Percentiles rank a stretch among this genome's conserved stretches.
phyloP scores from a whole-genome alignment of 2,329 filamentous ascomycete genomes.

The Venturia asperata region DNA sequence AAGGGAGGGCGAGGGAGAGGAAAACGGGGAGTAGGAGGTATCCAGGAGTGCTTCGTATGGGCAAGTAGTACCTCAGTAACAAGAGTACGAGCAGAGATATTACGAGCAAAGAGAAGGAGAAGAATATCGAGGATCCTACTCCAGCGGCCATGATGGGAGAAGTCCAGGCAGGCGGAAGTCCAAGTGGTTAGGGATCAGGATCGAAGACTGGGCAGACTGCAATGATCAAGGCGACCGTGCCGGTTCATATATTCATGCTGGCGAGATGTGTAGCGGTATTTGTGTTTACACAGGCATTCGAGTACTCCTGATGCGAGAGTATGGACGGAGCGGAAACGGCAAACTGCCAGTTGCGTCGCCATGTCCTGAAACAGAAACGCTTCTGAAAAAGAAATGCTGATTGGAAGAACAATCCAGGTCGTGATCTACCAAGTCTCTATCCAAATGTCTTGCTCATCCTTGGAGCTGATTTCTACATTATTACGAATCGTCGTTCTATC shows the following conservation, averaged over 20 bases:
- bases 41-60: constrained; percentile 79
- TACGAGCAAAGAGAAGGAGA: constrained; percentile 60
- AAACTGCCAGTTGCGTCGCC: background rate
- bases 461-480: no score
- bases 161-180: background rate
- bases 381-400: background rate
- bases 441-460: no score
- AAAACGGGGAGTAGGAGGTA: constrained; percentile 91
- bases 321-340: background rate
- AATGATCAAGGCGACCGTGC: background rate
- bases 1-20: constrained; percentile 87
- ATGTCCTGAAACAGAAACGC: background rate
- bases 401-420: no score
- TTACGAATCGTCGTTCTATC: background rate
- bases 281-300: background rate
- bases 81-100: constrained; percentile 74
- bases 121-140: constrained; percentile 73
- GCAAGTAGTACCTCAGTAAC: constrained; percentile 82
- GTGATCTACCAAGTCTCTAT: no score
- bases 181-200: background rate
- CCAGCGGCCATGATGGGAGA: constrained; percentile 45
- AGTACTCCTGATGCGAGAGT: background rate
- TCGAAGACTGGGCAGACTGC: background rate
- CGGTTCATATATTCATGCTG: background rate
- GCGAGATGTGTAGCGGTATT: background rate